Base-by-base conservation (phyloP, 108 stramenopile species). In the Skeletonema costatum region DNA sequence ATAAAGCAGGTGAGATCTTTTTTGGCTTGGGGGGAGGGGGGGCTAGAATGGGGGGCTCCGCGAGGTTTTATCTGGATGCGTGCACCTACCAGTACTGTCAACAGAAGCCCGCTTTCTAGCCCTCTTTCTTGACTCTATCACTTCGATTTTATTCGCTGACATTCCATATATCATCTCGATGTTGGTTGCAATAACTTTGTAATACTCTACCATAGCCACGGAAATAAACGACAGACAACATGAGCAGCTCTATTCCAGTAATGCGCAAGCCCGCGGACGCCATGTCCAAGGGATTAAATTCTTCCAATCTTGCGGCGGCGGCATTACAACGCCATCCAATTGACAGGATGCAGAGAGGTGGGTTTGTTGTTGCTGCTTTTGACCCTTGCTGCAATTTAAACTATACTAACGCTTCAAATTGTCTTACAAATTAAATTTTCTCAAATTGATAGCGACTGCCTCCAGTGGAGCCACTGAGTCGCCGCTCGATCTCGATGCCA, bases 271-370 rank as follows among this genome's bases (percentile, higher is more conserved):
- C 94, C 19, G 81, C 75, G 56, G 81, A 91, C 66, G 51, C 81
- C 67, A 93, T 95, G 94, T 87, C 90, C 64, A 78, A 68, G 44
- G 94, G 94, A 60, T 74, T 87, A 30, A 95, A 95, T 71, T 88
- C 89, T 3, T 85, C 85, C 48, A 95, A 91, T 74, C 68, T 95
- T 50, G 91, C 90, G 19, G 73, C 83, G n/a, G 56, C 86, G 32
- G 94, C 94, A 14, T 44, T 77, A 59, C 81, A 80, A 68, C 70
- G 75, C 38, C 94, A 95, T 81, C 92, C 94, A 4, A 83, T 95
- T 58, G 94, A 95, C 70, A 85, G 83, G 14, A 71, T 95, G 87
- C 94, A 95, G 75, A 71, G 83, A 81, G 89, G 87, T 90, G 63
- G 66, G 76, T 16, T 62, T 19, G 14, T 62, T 19, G 14, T 17